A percentile compares a stretch with the other conserved stretches of the same genome.
phyloP scores from a whole-genome alignment of 345 rosid genomes.

The Abelmoschus esculentus region DNA sequence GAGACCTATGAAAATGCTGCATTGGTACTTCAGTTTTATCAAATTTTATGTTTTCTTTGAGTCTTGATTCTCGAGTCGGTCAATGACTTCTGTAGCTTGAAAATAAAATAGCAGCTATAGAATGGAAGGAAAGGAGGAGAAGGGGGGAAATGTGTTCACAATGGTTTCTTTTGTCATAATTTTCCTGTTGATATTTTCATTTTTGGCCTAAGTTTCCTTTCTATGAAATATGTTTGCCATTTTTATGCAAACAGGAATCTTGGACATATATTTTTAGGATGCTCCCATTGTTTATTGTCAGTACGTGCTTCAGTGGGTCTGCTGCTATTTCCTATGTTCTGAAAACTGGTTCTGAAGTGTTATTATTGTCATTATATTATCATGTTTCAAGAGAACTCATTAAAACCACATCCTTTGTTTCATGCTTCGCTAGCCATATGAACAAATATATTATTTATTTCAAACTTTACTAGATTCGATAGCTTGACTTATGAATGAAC shows the following conservation, averaged over 20 bases:
- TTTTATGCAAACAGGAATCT: neutral
- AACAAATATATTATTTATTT: neutral
- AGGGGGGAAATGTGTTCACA: neutral
- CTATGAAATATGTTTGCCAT: neutral
- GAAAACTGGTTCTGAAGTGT: neutral
- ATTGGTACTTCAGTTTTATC: conserved; percentile 39
- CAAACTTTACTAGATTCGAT: neutral
- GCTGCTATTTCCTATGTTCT: neutral
- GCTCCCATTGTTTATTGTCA: neutral
- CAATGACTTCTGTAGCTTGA: neutral
- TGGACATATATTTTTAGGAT: neutral
- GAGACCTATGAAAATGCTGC: conserved; percentile 84
- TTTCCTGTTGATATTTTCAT: no score
- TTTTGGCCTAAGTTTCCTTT: neutral
- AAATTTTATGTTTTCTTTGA: neutral
- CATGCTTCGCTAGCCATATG: neutral
- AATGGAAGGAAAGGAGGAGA: neutral
- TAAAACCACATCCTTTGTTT: neutral
- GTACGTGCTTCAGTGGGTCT: neutral
- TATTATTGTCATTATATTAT: neutral
- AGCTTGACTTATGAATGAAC: neutral
- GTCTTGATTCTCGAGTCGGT: neutral
- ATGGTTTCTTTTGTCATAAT: neutral
- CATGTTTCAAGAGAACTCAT: neutral
- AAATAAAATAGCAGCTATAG: neutral